These are phyloP conservation scores for Stephania cephalantha DNA, from an alignment of 164 flowering plant genomes.

Conservation along the genomic window DNA sequence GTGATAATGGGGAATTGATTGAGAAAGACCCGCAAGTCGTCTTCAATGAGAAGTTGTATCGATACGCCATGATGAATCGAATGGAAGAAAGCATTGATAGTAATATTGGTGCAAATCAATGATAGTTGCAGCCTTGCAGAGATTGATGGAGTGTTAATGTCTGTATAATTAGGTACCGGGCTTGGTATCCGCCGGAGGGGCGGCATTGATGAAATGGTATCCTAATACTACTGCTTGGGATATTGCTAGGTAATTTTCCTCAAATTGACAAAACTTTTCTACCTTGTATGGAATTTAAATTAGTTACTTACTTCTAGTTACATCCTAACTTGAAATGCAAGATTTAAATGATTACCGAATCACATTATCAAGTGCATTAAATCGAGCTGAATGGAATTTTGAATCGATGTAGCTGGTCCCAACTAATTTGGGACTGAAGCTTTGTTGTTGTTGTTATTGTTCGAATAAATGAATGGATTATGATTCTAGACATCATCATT, in stretches of 20 bases:
- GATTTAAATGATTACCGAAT: too few species aligned
- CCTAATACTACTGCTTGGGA: neutral
- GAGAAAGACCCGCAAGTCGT: constrained; percentile 67
- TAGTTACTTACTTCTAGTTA: neutral
- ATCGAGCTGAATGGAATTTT: too few species aligned
- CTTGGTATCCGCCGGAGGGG: neutral
- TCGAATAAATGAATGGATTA: neutral
- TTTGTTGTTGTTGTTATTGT: too few species aligned
- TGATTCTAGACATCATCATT: neutral
- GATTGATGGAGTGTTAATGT: neutral
- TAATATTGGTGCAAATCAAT: neutral
- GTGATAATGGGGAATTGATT: constrained; percentile 50
- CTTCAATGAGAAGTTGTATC: constrained; percentile 58
- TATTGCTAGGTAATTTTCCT: constrained; percentile 6
- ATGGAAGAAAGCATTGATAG: constrained; percentile 14
- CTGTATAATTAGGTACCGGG: too few species aligned
- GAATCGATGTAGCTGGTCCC: too few species aligned
- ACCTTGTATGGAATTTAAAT: neutral
- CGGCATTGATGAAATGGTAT: neutral
- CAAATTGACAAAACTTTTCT: neutral
- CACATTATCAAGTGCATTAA: too few species aligned
- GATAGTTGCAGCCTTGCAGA: neutral
- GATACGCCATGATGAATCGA: constrained; percentile 49
- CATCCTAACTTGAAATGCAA: neutral
- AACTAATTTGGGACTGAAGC: too few species aligned